Conservation (phyloP, 2,329 filamentous ascomycete genomes). For the Tolypocladium ophioglossoides region DNA sequence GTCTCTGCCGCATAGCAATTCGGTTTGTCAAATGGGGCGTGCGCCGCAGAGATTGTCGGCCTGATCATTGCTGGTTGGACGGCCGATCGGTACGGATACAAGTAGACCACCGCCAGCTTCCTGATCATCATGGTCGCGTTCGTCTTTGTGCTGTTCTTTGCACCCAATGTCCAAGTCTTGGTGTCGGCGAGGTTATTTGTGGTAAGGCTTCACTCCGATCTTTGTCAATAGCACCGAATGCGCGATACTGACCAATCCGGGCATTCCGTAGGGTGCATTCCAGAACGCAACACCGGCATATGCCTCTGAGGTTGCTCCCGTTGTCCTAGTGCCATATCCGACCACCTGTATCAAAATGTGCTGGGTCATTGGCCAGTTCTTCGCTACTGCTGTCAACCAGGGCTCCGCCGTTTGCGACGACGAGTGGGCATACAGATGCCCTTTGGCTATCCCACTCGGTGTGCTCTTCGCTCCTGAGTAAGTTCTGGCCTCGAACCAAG, state of each 20-base stretch:
- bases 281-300: constrained; percentile 42
- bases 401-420: constrained; percentile 26
- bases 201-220: constrained; percentile 7
- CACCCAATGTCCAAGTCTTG: constrained; percentile 32
- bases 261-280: constrained; percentile 43
- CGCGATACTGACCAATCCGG: constrained; percentile 11
- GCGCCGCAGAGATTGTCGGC: constrained; percentile 44
- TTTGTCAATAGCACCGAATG: background rate
- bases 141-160: constrained; percentile 45
- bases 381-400: constrained; percentile 35
- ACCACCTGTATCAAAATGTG: constrained; percentile 47
- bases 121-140: constrained; percentile 36
- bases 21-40: constrained; percentile 40
- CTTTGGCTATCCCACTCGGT: constrained; percentile 34
- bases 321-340: constrained; percentile 38
- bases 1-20: constrained; percentile 48
- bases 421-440: constrained; percentile 39
- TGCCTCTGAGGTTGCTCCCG: constrained; percentile 40
- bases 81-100: constrained; percentile 39
- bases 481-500: constrained; percentile 2
- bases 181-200: constrained; percentile 38
- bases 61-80: constrained; percentile 42
- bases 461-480: constrained; percentile 37
- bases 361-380: constrained; percentile 45
- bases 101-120: constrained; percentile 35